Evolutionary conservation across 208 protist species (phyloP).

Genomic region (Phytomonas sp.): DNA sequence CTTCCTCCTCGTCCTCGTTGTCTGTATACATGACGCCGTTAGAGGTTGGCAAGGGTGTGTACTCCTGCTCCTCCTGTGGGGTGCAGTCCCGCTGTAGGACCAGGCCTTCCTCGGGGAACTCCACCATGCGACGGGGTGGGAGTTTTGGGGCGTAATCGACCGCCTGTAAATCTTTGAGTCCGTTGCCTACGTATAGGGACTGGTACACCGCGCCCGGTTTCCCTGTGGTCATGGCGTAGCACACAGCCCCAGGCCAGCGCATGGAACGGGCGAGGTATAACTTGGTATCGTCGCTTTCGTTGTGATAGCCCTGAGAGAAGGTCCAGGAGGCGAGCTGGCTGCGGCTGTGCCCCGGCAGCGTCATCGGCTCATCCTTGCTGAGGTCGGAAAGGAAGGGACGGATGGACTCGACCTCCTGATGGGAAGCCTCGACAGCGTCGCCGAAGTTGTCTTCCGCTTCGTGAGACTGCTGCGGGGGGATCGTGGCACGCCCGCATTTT

Average conservation of each 20-base stretch:
- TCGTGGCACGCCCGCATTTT: slow-evolving; percentile 45
- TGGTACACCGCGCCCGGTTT: slow-evolving; percentile 62
- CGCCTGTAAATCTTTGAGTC: slow-evolving; percentile 67
- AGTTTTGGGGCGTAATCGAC: slow-evolving; percentile 41
- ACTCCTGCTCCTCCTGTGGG: slow-evolving; percentile 80
- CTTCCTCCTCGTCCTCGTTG: slow-evolving; percentile 29
- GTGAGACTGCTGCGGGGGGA: slow-evolving; percentile 16
- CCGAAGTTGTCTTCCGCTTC: slow-evolving; percentile 17
- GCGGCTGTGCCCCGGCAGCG: slow-evolving; percentile 72
- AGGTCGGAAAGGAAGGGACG: slow-evolving; percentile 77
- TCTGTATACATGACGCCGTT: slow-evolving; percentile 37
- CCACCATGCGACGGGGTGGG: slow-evolving; percentile 54
- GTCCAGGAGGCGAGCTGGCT: slow-evolving; percentile 70
- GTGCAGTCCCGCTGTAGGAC: slow-evolving; percentile 77
- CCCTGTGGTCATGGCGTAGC: slow-evolving; percentile 63
- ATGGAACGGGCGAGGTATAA: slow-evolving; percentile 76
- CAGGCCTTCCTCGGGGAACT: slow-evolving; percentile 70
- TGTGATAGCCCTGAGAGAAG: slow-evolving; percentile 76
- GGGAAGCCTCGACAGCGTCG: slow-evolving; percentile 12
- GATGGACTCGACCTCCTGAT: slow-evolving; percentile 62
- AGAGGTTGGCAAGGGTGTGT: slow-evolving; percentile 62
- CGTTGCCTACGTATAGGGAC: slow-evolving; percentile 81
- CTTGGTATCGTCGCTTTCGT: slow-evolving; percentile 52
- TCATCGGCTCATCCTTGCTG: slow-evolving; percentile 57
- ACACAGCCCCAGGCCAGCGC: slow-evolving; percentile 81